Conservation (phyloP, 106 monocot species). For the Amphibolis antarctica region DNA sequence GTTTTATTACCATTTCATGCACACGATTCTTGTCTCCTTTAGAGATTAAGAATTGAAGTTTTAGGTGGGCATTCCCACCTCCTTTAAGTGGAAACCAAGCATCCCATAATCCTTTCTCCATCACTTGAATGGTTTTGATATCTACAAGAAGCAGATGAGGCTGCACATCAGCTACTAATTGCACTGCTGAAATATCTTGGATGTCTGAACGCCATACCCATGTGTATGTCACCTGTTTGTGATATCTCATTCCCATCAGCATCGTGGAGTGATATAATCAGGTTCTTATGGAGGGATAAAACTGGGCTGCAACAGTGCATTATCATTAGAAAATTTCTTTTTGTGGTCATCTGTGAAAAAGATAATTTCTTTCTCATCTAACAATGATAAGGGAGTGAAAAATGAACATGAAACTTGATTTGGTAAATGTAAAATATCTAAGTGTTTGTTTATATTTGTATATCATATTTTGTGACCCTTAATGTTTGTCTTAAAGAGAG, state of each 20-base stretch:
- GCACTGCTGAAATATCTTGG: neutral
- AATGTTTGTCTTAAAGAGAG: no score
- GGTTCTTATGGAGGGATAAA: conserved; percentile 47
- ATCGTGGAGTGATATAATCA: conserved; percentile 38
- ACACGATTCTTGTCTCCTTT: conserved; percentile 51
- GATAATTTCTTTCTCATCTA: no score
- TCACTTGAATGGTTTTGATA: conserved; percentile 42
- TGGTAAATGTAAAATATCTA: no score
- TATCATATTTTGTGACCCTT: no score
- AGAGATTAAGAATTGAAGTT: conserved; percentile 54
- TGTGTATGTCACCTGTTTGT: conserved; percentile 30
- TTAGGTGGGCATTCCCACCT: conserved; percentile 42
- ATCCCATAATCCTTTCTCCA: conserved; percentile 55
- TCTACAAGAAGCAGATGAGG: conserved; percentile 22
- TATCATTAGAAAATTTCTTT: neutral
- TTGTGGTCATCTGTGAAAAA: no score
- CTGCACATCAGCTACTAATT: neutral
- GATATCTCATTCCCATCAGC: conserved; percentile 40
- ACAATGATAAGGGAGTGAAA: no score
- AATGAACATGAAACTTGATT: no score
- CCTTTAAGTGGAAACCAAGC: conserved; percentile 38
- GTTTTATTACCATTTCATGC: conserved; percentile 40
- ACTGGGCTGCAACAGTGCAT: conserved; percentile 46
- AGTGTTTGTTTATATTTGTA: no score
- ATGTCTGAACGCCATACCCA: neutral